Evolutionary conservation across 2,329 filamentous ascomycete genomes (phyloP), one percentile per base, ranked within the genome.

Genomic region (Fusarium longipes): DNA sequence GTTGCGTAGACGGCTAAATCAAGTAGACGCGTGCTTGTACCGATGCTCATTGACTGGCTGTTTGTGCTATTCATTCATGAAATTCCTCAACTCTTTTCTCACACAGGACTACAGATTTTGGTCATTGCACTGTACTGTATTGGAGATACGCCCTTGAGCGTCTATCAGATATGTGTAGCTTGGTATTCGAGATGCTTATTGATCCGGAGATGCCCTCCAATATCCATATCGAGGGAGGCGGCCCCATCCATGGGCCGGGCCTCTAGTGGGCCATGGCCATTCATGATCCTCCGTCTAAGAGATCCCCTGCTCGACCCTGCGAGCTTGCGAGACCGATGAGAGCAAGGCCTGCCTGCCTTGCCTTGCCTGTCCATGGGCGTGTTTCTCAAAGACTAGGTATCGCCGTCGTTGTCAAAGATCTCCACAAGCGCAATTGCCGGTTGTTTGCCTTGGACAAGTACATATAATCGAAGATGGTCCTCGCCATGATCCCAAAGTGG

Each of bases 401-500:
- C 67, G 71, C 25, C 57, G 57, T 70, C 38, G 29, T 63, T 38
- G 42, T 56, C 55, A 30, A 42, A 70, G 43, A 70, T 53, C 59
- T 63, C 59, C 62, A 62, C 70, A 69, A 52, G 57, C 30, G 58
- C 66, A 68, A 68, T 58, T 73, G 63, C 61, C 61, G 68, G 58
- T 52, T 58, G 60, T 39, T 54, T 65, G 67, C 66, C 59, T 58
- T 62, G 50, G 56, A 60, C 60, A 64, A 74, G 66, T 75, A 75
- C 72, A 74, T 74, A 75, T 74, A 75, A 74, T 66, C 63, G 61
- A 68, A 70, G 59, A 57, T 60, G 68, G 50, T 71, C 70, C 72
- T 75, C 73, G 55, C 42, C 61, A 58, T 62, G 58, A 57, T 73
- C 71, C 70, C 57, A 72, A 70, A 72, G 69, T 54, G 65, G 69